Conservation (phyloP, 768 basidiomycete species). For the Lyophyllum atratum region DNA sequence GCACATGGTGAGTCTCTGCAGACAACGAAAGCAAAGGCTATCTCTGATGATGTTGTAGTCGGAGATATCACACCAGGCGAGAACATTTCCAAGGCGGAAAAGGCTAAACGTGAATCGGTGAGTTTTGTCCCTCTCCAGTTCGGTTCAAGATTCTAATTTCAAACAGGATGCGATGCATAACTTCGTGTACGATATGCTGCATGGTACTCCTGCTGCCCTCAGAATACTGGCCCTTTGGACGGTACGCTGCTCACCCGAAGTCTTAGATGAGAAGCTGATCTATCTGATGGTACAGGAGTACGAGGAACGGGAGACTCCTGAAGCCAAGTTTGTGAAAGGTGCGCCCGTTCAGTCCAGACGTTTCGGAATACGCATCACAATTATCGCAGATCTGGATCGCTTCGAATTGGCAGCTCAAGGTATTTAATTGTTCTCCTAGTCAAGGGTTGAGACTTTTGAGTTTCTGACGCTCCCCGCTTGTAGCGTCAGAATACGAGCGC, state of each 20-base stretch:
- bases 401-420: conserved; percentile 91
- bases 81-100: conserved; percentile 80
- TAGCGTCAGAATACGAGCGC: conserved; percentile 77
- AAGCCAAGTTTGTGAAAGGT: conserved; percentile 90
- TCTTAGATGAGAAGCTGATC: background rate
- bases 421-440: conserved; percentile 15
- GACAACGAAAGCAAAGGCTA: background rate
- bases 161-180: conserved; percentile 85
- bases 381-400: conserved; percentile 69
- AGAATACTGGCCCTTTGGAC: conserved; percentile 73
- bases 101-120: conserved; percentile 74
- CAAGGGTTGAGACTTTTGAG: background rate
- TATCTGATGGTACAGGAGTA: conserved; percentile 63
- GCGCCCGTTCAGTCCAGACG: background rate
- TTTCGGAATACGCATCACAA: background rate
- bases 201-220: conserved; percentile 65
- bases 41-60: conserved; percentile 42
- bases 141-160: background rate
- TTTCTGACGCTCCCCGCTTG: background rate
- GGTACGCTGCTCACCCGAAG: conserved; percentile 36
- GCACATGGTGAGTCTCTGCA: conserved; percentile 64
- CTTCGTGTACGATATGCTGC: conserved; percentile 89
- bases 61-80: conserved; percentile 94
- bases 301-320: conserved; percentile 69
- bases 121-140: conserved; percentile 14